Base-by-base conservation (phyloP, 2,329 filamentous ascomycete species). In the Cordyceps javanica region DNA sequence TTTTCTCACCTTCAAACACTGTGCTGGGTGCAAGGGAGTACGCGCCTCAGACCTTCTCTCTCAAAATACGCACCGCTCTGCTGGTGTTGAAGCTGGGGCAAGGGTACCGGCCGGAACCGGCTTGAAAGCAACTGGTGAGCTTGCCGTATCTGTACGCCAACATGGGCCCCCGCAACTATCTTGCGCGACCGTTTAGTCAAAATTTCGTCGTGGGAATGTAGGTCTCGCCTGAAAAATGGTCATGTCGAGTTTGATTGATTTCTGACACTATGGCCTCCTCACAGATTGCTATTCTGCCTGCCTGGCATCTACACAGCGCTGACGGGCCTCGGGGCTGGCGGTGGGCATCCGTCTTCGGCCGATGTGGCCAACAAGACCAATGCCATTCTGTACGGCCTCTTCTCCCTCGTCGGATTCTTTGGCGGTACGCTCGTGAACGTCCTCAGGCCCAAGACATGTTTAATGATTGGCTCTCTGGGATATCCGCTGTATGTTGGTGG, bases 271-370 rank as follows among this genome's bases (percentile, higher is more conserved):
- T n/a, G n/a, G n/a, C n/a, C n/a, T n/a, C n/a, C n/a, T n/a, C n/a
- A 38, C 36, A 58, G 56, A 5, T 50, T 62, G 10, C 57, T 64
- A 1, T 65, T 65, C 53, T 65, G 63, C 38, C 58, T 62, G 21
- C 63, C 63, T 2, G 63, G 63, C 2, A 65, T 63, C 10, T 65
- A 64, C 48, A 61, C 62, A 5, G 63, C 63, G 9, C 53, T 65
- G 49, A 65, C 63, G n/a, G 63, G 59, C 23, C 62, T 65, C 13
- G 63, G 63, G 1, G 63, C 63, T 0, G 63, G 63, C 38, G 63
- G 63, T 25, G 60, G 57, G 42, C 58, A 59, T 25, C 61, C 61
- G 9, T 59, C 60, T 11, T 55, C 59, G 2, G 52, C 57, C n/a
- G 60, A 55, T 16, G 55, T 62, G 30, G 60, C 60, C 39, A 61